Percentiles rank a stretch among this genome's conserved stretches.
Evolutionary conservation across 2,329 filamentous ascomycete species (phyloP).

Genomic region (Microascus cirrosus): DNA sequence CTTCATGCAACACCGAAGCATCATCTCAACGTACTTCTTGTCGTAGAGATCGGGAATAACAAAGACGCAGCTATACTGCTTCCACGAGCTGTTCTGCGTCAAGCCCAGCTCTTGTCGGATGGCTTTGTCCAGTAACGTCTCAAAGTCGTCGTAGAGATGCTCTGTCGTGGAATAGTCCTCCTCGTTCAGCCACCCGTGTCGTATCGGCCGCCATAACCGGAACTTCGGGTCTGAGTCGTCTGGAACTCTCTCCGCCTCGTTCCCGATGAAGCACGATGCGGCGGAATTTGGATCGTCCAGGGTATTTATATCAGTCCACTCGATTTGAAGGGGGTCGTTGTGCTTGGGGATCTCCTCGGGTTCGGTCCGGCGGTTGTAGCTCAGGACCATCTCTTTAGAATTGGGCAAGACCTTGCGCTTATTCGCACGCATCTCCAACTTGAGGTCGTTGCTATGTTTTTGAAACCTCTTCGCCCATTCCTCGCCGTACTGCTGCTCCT

Average conservation of each 20-base stretch:
- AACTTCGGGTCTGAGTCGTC: slow-evolving; percentile 84
- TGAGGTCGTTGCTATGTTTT: slow-evolving; percentile 77
- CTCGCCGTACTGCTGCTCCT: slow-evolving; percentile 78
- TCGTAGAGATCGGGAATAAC: slow-evolving; percentile 96
- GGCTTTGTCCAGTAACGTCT: slow-evolving; percentile 75
- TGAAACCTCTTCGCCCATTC: slow-evolving; percentile 68
- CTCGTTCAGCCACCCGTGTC: slow-evolving; percentile 80
- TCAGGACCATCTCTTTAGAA: slow-evolving; percentile 88
- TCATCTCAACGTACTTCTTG: slow-evolving; percentile 76
- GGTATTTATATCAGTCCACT: slow-evolving; percentile 78
- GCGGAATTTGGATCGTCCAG: slow-evolving; percentile 52
- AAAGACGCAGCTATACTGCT: slow-evolving; percentile 91
- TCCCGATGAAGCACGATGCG: slow-evolving; percentile 63
- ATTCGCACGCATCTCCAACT: slow-evolving; percentile 81
- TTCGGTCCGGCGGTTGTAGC: slow-evolving; percentile 78
- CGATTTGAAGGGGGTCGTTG: slow-evolving; percentile 86
- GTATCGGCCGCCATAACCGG: slow-evolving; percentile 86
- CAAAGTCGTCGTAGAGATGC: slow-evolving; percentile 76
- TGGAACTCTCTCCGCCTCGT: slow-evolving; percentile 73
- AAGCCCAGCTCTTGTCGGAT: slow-evolving; percentile 77
- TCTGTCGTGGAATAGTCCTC: slow-evolving; percentile 73
- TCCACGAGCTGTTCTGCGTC: slow-evolving; percentile 67
- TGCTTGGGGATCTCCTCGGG: slow-evolving; percentile 86
- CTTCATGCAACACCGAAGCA: slow-evolving; percentile 74
- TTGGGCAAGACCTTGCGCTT: slow-evolving; percentile 95